Evolutionary conservation across 169 alveolate genomes (phyloP).

Genomic region (Plasmodium adleri): DNA sequence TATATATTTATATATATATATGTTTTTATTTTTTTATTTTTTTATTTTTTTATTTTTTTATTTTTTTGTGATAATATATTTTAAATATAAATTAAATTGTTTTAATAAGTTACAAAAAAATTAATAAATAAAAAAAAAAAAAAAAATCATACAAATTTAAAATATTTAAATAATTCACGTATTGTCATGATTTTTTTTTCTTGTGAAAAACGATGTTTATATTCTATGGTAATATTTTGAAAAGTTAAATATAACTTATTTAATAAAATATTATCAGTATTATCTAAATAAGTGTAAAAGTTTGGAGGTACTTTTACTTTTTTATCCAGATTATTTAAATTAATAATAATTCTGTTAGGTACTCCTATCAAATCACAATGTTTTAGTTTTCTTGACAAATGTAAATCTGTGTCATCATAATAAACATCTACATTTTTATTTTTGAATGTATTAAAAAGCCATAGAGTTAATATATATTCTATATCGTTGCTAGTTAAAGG

Average conservation of each 20-base stretch:
- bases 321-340: slow-evolving; percentile 31
- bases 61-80: too few relatives aligned
- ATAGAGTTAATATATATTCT: slow-evolving; percentile 37
- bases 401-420: slow-evolving; percentile 62
- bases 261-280: neutral
- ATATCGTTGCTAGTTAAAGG: slow-evolving; percentile 58
- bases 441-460: slow-evolving; percentile 32
- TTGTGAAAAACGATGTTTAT: slow-evolving; percentile 44
- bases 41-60: too few relatives aligned
- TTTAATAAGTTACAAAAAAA: neutral
- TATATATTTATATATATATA: neutral
- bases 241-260: slow-evolving; percentile 42
- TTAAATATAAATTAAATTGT: too few relatives aligned
- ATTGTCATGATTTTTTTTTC: slow-evolving; percentile 62
- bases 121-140: neutral
- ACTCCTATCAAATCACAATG: slow-evolving; percentile 67
- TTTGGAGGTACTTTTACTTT: slow-evolving; percentile 40
- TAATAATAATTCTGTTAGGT: slow-evolving; percentile 55
- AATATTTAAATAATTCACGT: slow-evolving; percentile 29
- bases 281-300: slow-evolving; percentile 54
- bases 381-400: slow-evolving; percentile 61
- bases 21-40: too few relatives aligned
- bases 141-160: slow-evolving; percentile 11
- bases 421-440: slow-evolving; percentile 36
- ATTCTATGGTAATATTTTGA: slow-evolving; percentile 32